Evolutionary conservation across 768 basidiomycete species (phyloP).

Genomic region (Kwoniella sp.): DNA sequence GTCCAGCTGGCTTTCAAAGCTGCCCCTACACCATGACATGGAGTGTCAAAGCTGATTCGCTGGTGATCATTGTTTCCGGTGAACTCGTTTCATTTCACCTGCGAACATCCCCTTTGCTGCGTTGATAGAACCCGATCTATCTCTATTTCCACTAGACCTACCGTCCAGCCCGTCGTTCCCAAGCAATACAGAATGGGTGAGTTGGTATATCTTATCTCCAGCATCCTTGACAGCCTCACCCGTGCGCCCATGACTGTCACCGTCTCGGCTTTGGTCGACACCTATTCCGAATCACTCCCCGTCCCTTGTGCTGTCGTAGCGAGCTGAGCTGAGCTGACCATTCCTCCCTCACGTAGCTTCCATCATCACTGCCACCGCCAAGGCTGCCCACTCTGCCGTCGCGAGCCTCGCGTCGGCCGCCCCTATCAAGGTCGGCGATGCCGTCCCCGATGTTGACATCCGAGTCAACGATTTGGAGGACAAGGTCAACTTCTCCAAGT

Average conservation of each 20-base stretch:
- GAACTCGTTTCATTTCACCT: no score
- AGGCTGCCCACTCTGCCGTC: constrained; percentile 64
- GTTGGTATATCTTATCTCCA: constrained; percentile 6
- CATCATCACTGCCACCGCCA: constrained; percentile 62
- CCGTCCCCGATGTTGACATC: constrained; percentile 62
- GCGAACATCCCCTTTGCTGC: no score
- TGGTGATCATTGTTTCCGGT: no score
- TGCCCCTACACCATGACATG: no score
- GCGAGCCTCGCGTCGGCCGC: constrained; percentile 61
- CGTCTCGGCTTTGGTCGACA: neutral
- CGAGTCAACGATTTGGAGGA: constrained; percentile 65
- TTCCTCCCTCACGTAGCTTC: constrained; percentile 32
- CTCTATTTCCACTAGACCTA: constrained; percentile 10
- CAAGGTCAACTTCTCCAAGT: constrained; percentile 52
- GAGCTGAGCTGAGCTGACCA: neutral
- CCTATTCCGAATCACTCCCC: no score
- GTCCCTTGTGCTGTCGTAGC: neutral
- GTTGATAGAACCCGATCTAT: constrained; percentile 20
- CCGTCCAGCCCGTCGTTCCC: constrained; percentile 4
- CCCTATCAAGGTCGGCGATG: constrained; percentile 60
- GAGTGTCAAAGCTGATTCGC: no score
- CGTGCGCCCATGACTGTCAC: no score
- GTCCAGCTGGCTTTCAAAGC: neutral
- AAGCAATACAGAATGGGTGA: constrained; percentile 34
- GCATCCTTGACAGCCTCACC: neutral